Evolutionary conservation across 2,329 filamentous ascomycete species (phyloP).

Genomic region (Colletotrichum karsti): DNA sequence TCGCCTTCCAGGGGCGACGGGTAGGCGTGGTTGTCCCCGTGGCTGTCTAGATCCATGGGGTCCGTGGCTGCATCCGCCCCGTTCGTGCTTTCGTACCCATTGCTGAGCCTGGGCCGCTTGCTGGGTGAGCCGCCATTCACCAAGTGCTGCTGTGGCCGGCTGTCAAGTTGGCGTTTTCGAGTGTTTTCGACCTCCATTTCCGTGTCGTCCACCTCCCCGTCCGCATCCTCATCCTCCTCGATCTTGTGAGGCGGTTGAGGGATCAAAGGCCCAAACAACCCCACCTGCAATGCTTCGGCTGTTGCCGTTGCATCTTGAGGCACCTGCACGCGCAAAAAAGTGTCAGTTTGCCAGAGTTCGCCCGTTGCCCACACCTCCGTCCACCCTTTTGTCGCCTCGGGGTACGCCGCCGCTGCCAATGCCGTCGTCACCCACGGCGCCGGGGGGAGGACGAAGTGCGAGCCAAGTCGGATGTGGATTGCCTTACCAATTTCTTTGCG

Average conservation of each 20-base stretch:
- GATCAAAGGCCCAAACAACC: constrained; percentile 66
- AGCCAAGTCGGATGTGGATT: constrained; percentile 12
- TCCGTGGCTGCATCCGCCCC: constrained; percentile 54
- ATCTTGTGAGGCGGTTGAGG: constrained; percentile 52
- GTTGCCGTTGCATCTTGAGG: constrained; percentile 56
- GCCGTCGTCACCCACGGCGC: constrained; percentile 23
- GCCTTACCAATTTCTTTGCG: constrained; percentile 57
- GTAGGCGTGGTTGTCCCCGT: constrained; percentile 66
- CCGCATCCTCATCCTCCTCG: constrained; percentile 43
- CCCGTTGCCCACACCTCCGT: constrained; percentile 25
- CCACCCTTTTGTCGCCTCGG: constrained; percentile 27
- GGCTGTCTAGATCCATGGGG: constrained; percentile 68
- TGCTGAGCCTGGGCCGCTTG: constrained; percentile 69
- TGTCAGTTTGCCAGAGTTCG: constrained; percentile 43
- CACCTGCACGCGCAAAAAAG: constrained; percentile 51
- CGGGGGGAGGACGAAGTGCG: constrained; percentile 20
- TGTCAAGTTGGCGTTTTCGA: constrained; percentile 60
- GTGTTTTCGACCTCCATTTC: constrained; percentile 50
- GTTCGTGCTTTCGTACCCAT: constrained; percentile 63
- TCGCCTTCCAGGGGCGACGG: constrained; percentile 71
- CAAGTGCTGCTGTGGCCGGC: constrained; percentile 51
- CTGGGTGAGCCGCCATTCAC: constrained; percentile 62
- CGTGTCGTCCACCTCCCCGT: constrained; percentile 47
- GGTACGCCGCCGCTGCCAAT: not conserved
- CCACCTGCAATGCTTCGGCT: constrained; percentile 56